Evolutionary conservation across 805 yeast species (phyloP), one percentile per base, ranked within the genome.

Genomic region (Pichia rugopelliculosa): DNA sequence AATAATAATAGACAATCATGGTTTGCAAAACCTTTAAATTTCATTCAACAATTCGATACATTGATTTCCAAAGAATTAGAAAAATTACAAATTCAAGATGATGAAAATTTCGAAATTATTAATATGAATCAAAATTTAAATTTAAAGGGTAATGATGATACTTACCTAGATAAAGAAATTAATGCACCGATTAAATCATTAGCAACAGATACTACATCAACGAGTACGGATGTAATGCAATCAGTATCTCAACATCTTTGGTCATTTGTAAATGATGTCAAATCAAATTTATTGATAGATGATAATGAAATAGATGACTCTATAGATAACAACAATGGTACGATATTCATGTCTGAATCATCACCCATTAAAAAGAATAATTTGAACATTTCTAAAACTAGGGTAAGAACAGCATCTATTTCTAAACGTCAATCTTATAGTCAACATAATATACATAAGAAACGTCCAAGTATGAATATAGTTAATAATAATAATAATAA

Each of bases 1-100:
- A 27, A 20, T 17, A 24, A 39, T 15, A 45, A 30, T 20, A 27
- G 50, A 41, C 25, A 56, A 27, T 61, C 61, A 45, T 67, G 56
- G 64, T 57, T 65, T 36, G 62, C 79, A 4, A 80, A 75, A 55
- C 84, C 88, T 1, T 67, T 83, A 39, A 75, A 71, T 41, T 68
- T 82, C 44, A 70, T 84, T 41, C 87, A 80, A 54, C 87, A 80
- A 52, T 74, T 84, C 57, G 91, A 84, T 59, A 78, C 75, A 45
- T 68, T 81, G 62, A 66, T 84, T 27, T 87, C 79, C 57, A 75
- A 72, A 48, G 89, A 83, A 59, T 69, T 84, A 48, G 89, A 82
- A 53, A 78, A 74, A 52, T 64, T 74, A 22, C 66, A 73, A 38
- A 57, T 68, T 18, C 62, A 71, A 53, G 67, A 53, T 21, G 57